phyloP scores from a whole-genome alignment of 163 green algal species.

The Scenedesmus sp. region DNA sequence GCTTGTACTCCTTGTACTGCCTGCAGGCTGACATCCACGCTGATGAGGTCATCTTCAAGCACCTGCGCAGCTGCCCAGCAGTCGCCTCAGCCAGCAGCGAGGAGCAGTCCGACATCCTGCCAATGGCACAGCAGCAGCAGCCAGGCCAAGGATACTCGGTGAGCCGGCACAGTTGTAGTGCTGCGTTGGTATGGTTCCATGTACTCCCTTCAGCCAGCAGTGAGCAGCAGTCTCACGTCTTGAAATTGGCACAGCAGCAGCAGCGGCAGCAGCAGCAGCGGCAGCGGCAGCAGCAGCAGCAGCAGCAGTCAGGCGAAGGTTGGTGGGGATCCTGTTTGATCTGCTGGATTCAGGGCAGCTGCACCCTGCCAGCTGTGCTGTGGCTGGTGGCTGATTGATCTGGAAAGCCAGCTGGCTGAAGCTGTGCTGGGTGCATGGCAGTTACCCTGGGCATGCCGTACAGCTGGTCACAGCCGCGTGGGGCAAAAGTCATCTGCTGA shows the following conservation, averaged over 20 bases:
- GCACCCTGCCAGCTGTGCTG: too few species aligned
- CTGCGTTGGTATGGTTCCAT: too few species aligned
- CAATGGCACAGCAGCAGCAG: conserved; percentile 10
- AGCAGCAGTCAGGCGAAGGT: not conserved
- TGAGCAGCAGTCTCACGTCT: not conserved
- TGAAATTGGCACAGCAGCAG: not conserved
- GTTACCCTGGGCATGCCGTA: too few species aligned
- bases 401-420: too few species aligned
- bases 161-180: not conserved
- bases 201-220: not conserved
- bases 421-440: too few species aligned
- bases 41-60: conserved; percentile 76
- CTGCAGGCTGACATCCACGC: conserved; percentile 75
- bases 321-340: not conserved
- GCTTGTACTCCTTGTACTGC: not conserved
- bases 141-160: conserved; percentile 51
- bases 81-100: conserved; percentile 80
- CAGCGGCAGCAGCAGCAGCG: not conserved
- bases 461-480: too few species aligned
- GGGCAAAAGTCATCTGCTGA: too few species aligned
- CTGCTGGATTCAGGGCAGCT: not conserved
- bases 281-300: not conserved
- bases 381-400: too few species aligned
- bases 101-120: conserved; percentile 71
- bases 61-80: conserved; percentile 64